Evolutionary conservation across 2,329 filamentous ascomycete species (phyloP), one percentile per base, ranked within the genome.

Genomic region (Phialocephala sp.): DNA sequence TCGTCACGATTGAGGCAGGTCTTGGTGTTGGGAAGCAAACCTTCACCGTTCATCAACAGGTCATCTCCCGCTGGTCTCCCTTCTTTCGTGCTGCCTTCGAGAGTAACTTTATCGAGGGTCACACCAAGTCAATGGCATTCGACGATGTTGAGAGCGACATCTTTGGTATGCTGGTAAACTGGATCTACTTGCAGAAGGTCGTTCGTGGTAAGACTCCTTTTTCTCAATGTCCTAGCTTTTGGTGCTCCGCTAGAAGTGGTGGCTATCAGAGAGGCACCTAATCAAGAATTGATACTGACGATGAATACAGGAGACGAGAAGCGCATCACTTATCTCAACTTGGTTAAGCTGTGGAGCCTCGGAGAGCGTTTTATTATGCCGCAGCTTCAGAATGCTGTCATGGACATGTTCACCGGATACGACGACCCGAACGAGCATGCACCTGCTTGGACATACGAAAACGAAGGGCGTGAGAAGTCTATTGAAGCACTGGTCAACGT

Each of bases 331-430:
- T 56, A 22, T 39, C 43, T 61, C 15, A 9, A 41, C 2, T 9
- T 64, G 1, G 57, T 56, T 4, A 54, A 65, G 2, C 43, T 70
- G 1, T 68, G 64, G 66, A 32, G 56, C n/a, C 36, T 68, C 4
- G 64, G 41, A 8, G 59, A 64, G 2, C 60, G 63, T 27, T 62
- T 67, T 32, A n/a, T 63, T 14, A 63, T 65, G 8, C 63, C 66
- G 4, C 11, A 4, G 3, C 61, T 70, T 9, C 68, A 68, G 36
- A 69, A 70, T 24, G 14, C 47, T 1, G 37, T 47, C 2, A 65
- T 68, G 47, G 27, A 60, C 22, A 54, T 22, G 11, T 50, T 12
- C 8, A 50, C 45, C 8, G 45, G 45, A 24, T 27, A 18, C 41
- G n/a, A 43, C 4, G 15, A 50, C 8, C 45, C 45, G 20, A 50